Percentiles rank a stretch among this genome's conserved stretches.
These are phyloP conservation scores for Eimeria nieschulzi DNA, from an alignment of 169 alveolate genomes.

Conservation along the genomic window DNA sequence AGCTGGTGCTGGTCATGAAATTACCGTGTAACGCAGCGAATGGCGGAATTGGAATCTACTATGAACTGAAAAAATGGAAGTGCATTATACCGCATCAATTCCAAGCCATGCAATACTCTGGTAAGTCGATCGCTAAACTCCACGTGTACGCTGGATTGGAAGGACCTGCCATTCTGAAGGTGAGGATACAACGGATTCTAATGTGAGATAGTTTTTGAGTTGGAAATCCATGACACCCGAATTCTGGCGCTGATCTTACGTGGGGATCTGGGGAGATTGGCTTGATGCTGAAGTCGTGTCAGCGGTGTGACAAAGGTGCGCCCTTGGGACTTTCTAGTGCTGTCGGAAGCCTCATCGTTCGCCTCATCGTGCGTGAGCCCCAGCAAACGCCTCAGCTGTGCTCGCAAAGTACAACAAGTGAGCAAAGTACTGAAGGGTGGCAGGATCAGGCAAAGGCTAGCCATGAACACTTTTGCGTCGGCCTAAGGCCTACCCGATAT, in stretches of 20 bases:
- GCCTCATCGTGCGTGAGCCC: conserved; percentile 67
- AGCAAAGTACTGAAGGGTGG: neutral
- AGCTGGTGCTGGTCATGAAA: too few species aligned
- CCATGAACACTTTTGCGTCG: too few species aligned
- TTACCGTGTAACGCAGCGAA: conserved; percentile 42
- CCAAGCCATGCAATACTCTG: too few species aligned
- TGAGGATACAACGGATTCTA: too few species aligned
- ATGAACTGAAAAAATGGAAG: conserved; percentile 9
- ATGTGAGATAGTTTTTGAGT: too few species aligned
- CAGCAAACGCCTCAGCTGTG: conserved; percentile 50
- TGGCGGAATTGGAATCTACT: conserved; percentile 55
- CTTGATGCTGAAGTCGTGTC: conserved; percentile 70
- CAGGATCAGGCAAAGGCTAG: too few species aligned
- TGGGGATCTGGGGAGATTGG: conserved; percentile 48
- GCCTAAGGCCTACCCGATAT: conserved; percentile 25
- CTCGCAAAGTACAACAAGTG: neutral
- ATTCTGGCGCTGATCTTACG: neutral
- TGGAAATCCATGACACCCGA: too few species aligned
- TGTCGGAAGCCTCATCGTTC: neutral
- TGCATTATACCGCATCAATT: too few species aligned
- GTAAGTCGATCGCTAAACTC: too few species aligned
- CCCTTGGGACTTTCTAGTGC: conserved; percentile 9
- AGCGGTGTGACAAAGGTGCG: conserved; percentile 61
- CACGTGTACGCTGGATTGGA: too few species aligned
- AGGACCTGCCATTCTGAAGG: too few species aligned